These are phyloP conservation scores for Leishmania mexicana DNA, from an alignment of 208 protist genomes.

Conservation along the genomic window DNA sequence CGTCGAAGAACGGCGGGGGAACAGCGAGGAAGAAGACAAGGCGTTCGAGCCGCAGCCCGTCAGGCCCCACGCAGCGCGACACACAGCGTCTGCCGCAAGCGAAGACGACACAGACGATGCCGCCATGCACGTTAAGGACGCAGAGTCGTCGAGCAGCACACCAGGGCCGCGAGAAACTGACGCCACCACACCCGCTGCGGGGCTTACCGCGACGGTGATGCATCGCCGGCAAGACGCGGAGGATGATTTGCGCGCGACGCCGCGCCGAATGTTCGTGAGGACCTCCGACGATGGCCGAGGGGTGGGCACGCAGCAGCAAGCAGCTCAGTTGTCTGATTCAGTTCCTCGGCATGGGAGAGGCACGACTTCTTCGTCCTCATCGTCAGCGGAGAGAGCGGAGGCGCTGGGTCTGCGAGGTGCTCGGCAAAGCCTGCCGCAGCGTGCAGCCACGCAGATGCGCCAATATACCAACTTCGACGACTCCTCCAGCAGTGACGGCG, in stretches of 20 bases:
- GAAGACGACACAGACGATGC: constrained; percentile 14
- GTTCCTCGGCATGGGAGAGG: constrained; percentile 51
- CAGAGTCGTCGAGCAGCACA: background rate
- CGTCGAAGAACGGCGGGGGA: constrained; percentile 10
- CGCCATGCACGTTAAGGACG: constrained; percentile 23
- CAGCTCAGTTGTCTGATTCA: constrained; percentile 8
- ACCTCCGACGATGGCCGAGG: constrained; percentile 7
- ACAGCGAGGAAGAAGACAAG: background rate
- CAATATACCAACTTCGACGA: constrained; percentile 51
- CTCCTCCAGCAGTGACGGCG: constrained; percentile 28
- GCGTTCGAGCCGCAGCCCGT: background rate
- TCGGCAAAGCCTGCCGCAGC: constrained; percentile 7
- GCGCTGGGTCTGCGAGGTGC: constrained; percentile 19
- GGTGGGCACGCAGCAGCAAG: constrained; percentile 27
- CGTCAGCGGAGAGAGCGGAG: constrained; percentile 28
- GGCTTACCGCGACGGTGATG: constrained; percentile 12
- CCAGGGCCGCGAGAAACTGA: background rate
- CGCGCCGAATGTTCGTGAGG: constrained; percentile 41
- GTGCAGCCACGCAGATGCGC: background rate
- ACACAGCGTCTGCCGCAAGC: constrained; percentile 1
- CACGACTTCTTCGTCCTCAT: constrained; percentile 56
- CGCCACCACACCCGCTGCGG: background rate
- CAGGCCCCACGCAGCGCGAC: background rate
- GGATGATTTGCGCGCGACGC: constrained; percentile 32
- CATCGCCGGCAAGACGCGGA: constrained; percentile 5